A percentile compares a stretch with the other conserved stretches of the same genome.
Conservation (phyloP, 2,329 filamentous ascomycete species). For the Ophiostoma australiae region DNA sequence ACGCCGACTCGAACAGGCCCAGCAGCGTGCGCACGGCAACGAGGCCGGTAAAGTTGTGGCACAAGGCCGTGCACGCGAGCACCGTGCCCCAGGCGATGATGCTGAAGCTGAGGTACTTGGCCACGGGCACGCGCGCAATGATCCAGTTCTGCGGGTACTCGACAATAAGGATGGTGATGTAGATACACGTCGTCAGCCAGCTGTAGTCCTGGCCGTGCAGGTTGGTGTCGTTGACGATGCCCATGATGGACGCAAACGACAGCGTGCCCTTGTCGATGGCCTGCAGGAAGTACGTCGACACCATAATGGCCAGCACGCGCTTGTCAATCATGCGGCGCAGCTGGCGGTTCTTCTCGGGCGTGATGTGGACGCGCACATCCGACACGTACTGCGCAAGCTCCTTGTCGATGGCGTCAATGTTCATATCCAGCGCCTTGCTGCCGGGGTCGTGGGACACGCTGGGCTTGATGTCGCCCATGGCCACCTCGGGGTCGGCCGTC, state of each 20-base stretch:
- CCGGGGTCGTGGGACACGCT: constrained; percentile 8
- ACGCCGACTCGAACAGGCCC: constrained; percentile 66
- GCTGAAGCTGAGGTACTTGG: constrained; percentile 60
- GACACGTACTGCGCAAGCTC: constrained; percentile 67
- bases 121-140: constrained; percentile 55
- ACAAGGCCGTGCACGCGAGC: constrained; percentile 58
- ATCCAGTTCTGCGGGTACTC: constrained; percentile 65
- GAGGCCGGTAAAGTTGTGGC: constrained; percentile 55
- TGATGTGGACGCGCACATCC: constrained; percentile 52
- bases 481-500: constrained; percentile 6
- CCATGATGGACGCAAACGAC: constrained; percentile 61
- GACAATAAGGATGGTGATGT: constrained; percentile 64
- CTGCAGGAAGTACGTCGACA: constrained; percentile 68
- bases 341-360: constrained; percentile 54
- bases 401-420: constrained; percentile 42
- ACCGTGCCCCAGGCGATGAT: constrained; percentile 60
- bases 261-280: constrained; percentile 64
- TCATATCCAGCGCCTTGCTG: background rate
- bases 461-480: constrained; percentile 13
- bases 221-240: constrained; percentile 48
- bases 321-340: constrained; percentile 62
- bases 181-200: constrained; percentile 71
- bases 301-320: constrained; percentile 65
- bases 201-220: constrained; percentile 52
- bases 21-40: constrained; percentile 59